Conservation (phyloP, 306 rosid genomes). For the Abrus precatorius region DNA sequence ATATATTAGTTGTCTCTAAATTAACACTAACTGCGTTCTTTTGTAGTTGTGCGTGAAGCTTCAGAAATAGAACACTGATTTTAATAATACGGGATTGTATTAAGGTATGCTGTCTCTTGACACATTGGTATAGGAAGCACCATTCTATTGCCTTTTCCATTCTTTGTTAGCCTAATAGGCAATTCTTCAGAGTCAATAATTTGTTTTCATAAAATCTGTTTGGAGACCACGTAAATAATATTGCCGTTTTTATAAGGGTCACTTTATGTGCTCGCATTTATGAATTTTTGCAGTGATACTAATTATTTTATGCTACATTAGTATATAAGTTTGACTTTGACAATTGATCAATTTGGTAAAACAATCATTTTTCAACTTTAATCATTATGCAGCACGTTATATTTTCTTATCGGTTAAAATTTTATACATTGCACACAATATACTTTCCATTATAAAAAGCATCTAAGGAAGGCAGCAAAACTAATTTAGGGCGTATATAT, state of each 20-base stretch:
- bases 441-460: not conserved
- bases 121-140: conserved; percentile 10
- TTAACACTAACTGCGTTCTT: conserved; percentile 40
- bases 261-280: not conserved
- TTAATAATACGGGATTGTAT: conserved; percentile 23
- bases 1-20: conserved; percentile 27
- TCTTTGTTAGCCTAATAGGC: conserved; percentile 7
- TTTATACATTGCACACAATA: not conserved
- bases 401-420: not conserved
- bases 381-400: no score
- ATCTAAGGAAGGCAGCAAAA: not conserved
- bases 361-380: no score
- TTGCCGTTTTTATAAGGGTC: no score
- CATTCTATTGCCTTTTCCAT: conserved; percentile 22
- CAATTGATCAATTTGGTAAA: no score
- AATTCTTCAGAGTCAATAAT: conserved; percentile 26
- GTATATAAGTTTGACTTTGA: not conserved
- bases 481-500: not conserved
- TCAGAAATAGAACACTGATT: conserved; percentile 51
- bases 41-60: conserved; percentile 74
- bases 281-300: conserved; percentile 21
- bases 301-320: not conserved
- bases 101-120: conserved; percentile 51
- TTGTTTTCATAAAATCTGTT: conserved; percentile 1
- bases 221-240: conserved; percentile 4